Percentiles rank a stretch among this genome's conserved stretches.
phyloP scores from a whole-genome alignment of 140 eudicot genomes.

The Erigeron philadelphicus region DNA sequence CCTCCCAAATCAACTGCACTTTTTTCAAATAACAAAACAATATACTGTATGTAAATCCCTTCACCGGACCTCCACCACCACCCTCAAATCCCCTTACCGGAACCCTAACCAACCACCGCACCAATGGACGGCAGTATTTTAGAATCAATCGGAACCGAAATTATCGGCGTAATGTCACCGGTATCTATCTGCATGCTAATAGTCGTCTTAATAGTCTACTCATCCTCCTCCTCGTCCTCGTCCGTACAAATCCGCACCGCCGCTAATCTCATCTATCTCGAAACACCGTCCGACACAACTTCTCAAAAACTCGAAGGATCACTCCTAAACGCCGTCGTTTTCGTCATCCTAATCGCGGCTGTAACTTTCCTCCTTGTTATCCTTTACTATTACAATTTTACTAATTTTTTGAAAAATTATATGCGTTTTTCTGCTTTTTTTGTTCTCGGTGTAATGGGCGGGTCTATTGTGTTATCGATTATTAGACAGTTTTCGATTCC shows the following conservation, averaged over 20 bases:
- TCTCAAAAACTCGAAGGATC: conserved; percentile 74
- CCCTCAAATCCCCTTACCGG: background rate
- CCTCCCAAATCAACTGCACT: background rate
- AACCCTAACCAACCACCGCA: conserved; percentile 14
- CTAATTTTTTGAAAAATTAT: conserved; percentile 63
- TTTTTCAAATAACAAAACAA: background rate
- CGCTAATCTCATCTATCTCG: conserved; percentile 85
- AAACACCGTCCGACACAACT: conserved; percentile 64
- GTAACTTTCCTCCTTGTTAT: conserved; percentile 79
- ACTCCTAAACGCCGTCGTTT: conserved; percentile 76
- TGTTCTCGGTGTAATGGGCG: conserved; percentile 73
- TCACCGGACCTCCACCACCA: conserved; percentile 10
- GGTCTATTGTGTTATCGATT: conserved; percentile 53
- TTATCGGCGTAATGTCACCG: conserved; percentile 85
- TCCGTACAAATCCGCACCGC: conserved; percentile 64
- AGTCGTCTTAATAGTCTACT: conserved; percentile 77
- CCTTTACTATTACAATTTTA: conserved; percentile 82
- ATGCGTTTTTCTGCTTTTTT: conserved; percentile 80
- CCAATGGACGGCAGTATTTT: conserved; percentile 68
- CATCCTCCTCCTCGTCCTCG: conserved; percentile 41
- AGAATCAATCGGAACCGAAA: conserved; percentile 62
- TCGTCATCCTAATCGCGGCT: conserved; percentile 61
- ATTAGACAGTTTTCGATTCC: conserved; percentile 53
- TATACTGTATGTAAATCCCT: background rate
- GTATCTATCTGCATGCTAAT: conserved; percentile 90